phyloP scores from a whole-genome alignment of 306 rosid species.

The Vachellia collinsii region DNA sequence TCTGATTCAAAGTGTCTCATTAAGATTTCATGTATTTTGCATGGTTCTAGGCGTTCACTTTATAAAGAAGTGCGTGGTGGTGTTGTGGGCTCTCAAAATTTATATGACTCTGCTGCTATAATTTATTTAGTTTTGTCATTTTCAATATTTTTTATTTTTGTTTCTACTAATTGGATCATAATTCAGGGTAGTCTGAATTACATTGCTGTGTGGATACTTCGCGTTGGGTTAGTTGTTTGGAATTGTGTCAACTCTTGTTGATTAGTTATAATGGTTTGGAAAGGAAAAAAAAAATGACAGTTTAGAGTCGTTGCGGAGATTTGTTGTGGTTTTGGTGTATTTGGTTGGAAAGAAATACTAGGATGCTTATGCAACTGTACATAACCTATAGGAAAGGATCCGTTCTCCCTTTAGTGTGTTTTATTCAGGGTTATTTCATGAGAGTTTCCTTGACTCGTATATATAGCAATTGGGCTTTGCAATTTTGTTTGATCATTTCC shows the following conservation, averaged over 20 bases:
- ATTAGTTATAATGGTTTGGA: neutral
- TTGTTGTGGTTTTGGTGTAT: neutral
- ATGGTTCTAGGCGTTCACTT: neutral
- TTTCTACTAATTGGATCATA: neutral
- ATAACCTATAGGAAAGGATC: neutral
- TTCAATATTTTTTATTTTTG: neutral
- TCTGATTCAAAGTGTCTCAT: neutral
- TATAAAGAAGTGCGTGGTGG: neutral
- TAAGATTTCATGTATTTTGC: conserved; percentile 9
- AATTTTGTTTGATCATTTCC: neutral
- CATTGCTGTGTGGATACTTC: neutral
- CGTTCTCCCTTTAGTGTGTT: neutral
- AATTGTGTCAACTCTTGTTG: neutral
- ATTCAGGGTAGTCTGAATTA: neutral
- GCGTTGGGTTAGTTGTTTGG: neutral
- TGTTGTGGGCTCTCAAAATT: conserved; percentile 18
- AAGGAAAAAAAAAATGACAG: neutral
- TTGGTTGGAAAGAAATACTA: neutral
- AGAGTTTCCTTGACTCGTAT: neutral
- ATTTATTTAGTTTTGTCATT: neutral
- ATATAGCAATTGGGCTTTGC: neutral
- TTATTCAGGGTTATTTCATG: neutral
- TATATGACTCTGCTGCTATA: neutral
- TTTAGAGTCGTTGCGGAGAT: neutral
- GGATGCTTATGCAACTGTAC: neutral